Evolutionary conservation across 2,329 filamentous ascomycete genomes (phyloP).

Genomic region (Phoma herbarum): DNA sequence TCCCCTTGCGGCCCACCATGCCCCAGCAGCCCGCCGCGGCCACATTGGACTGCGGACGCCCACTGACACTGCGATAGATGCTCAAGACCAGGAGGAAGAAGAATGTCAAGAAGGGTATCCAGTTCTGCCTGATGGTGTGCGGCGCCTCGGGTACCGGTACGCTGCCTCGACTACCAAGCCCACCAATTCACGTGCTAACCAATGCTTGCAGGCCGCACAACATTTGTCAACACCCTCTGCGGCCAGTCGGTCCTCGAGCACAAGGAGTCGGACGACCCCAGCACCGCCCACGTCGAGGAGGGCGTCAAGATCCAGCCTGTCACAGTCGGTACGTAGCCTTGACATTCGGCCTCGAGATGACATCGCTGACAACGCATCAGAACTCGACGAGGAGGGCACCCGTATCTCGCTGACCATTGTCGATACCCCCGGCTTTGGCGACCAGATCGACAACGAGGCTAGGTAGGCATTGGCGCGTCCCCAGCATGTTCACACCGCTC

Average conservation of each 20-base stretch:
- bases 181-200: constrained; percentile 5
- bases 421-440: constrained; percentile 96
- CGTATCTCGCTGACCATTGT: constrained; percentile 98
- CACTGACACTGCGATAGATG: constrained; percentile 45
- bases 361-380: constrained; percentile 48
- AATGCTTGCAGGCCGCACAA: constrained; percentile 78
- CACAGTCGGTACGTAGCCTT: constrained; percentile 79
- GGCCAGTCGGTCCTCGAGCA: constrained; percentile 89
- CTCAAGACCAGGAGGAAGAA: constrained; percentile 98
- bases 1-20: constrained; percentile 35
- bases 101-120: constrained; percentile 99
- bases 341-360: no score
- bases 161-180: constrained; percentile 40
- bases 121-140: constrained; percentile 99
- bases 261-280: constrained; percentile 92
- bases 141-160: constrained; percentile 97
- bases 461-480: constrained; percentile 66
- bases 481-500: constrained; percentile 19
- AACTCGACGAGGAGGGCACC: constrained; percentile 97
- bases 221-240: constrained; percentile 99
- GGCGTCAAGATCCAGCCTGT: constrained; percentile 98
- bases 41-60: constrained; percentile 28
- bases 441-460: constrained; percentile 99
- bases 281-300: constrained; percentile 89
- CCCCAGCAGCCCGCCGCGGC: constrained; percentile 27